A percentile compares a stretch with the other conserved stretches of the same genome.
These are phyloP conservation scores for Eucalyptus pauciflora DNA, from an alignment of 345 rosid genomes.

Conservation along the genomic window DNA sequence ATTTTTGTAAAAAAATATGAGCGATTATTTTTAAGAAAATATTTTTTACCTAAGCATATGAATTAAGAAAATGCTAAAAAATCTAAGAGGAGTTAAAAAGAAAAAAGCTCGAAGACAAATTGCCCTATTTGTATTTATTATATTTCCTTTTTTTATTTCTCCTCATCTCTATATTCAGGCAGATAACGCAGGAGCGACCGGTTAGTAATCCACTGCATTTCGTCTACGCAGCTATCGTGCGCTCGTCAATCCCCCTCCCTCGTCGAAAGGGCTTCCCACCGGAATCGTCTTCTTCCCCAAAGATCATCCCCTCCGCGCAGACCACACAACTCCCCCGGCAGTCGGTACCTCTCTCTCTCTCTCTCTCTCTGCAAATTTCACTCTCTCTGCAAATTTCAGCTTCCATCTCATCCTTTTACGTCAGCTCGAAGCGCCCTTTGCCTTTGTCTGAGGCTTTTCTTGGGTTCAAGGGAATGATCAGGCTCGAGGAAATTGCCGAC, in stretches of 20 bases:
- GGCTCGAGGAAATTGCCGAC: not conserved
- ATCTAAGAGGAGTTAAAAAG: not conserved
- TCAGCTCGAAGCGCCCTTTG: not conserved
- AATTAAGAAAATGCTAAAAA: not conserved
- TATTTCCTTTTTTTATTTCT: no score
- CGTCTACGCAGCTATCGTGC: not conserved
- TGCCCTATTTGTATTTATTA: no score
- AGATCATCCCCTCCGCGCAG: not conserved
- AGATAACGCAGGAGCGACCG: not conserved
- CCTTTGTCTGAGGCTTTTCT: not conserved
- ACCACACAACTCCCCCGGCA: not conserved
- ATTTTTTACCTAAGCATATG: not conserved
- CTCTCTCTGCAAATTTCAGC: not conserved
- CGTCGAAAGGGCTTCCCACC: not conserved
- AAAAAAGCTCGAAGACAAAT: not conserved
- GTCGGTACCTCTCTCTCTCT: not conserved
- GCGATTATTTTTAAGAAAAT: no score
- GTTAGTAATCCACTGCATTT: not conserved
- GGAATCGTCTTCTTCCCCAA: not conserved
- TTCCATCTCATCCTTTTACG: not conserved
- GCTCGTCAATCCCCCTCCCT: not conserved
- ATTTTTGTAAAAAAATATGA: no score
- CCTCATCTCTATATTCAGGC: not conserved
- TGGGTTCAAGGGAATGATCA: not conserved
- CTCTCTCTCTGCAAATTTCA: not conserved